A percentile compares a stretch with the other conserved stretches of the same genome.
Evolutionary conservation across 2,329 filamentous ascomycete species (phyloP).

Genomic region (Alternaria hordeiaustralica): DNA sequence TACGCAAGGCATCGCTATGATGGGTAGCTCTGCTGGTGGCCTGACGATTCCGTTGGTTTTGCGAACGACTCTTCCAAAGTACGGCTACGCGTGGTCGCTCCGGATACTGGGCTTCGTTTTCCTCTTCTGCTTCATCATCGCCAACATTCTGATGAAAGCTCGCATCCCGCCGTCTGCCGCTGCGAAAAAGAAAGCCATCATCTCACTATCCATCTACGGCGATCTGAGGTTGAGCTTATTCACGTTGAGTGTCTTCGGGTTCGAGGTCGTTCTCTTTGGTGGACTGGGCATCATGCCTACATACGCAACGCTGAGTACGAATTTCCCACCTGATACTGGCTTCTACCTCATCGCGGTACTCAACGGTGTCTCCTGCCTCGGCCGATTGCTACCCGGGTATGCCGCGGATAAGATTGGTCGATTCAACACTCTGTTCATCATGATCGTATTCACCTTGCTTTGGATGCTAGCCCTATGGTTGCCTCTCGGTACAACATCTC

Average conservation of each 20-base stretch:
- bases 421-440: constrained; percentile 51
- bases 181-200: constrained; percentile 43
- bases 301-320: constrained; percentile 48
- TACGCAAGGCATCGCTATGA: constrained; percentile 50
- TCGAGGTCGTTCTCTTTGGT: constrained; percentile 51
- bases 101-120: constrained; percentile 50
- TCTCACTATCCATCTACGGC: constrained; percentile 44
- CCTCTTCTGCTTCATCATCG: constrained; percentile 39
- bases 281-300: constrained; percentile 49
- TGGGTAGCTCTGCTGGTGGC: constrained; percentile 44
- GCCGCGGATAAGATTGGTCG: constrained; percentile 50
- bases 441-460: constrained; percentile 44
- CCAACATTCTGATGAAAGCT: constrained; percentile 45
- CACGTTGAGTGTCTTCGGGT: constrained; percentile 44
- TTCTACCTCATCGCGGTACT: constrained; percentile 49
- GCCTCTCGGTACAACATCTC: constrained; percentile 39
- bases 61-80: constrained; percentile 38
- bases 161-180: constrained; percentile 39
- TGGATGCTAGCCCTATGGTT: constrained; percentile 48
- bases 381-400: constrained; percentile 50
- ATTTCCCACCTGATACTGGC: constrained; percentile 42
- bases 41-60: constrained; percentile 48
- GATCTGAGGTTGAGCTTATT: constrained; percentile 45
- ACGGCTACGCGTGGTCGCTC: constrained; percentile 48
- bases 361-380: constrained; percentile 51